Conservation (phyloP, 129 eudicot species). For the Apium graveolens region DNA sequence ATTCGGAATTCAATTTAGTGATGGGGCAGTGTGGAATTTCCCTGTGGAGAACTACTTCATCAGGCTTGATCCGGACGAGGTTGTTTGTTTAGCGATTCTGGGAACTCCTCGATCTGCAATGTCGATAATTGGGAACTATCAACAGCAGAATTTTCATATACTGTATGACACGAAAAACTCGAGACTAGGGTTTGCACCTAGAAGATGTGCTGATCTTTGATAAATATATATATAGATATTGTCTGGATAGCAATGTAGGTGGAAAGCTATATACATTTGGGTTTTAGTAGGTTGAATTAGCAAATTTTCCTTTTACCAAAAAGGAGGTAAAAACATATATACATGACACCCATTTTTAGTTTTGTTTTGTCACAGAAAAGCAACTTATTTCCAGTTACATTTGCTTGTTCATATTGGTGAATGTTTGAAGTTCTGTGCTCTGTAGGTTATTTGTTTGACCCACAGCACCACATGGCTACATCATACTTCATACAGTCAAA, state of each 20-base stretch:
- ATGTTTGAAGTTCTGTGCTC: too few relatives aligned
- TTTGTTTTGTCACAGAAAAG: background rate
- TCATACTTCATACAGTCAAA: too few relatives aligned
- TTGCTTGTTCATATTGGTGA: background rate
- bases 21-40: constrained; percentile 86
- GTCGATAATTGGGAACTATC: constrained; percentile 95
- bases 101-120: constrained; percentile 68
- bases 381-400: background rate
- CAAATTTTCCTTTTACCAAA: background rate
- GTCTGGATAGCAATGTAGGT: constrained; percentile 6
- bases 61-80: constrained; percentile 69
- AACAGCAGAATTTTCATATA: constrained; percentile 88
- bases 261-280: constrained; percentile 26
- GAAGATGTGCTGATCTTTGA: constrained; percentile 70
- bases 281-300: background rate
- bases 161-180: constrained; percentile 80
- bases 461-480: background rate
- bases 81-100: constrained; percentile 75
- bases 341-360: background rate
- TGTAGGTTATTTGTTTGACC: background rate
- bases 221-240: background rate
- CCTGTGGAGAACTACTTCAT: constrained; percentile 83
- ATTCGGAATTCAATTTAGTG: constrained; percentile 55
- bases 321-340: background rate
- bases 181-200: constrained; percentile 88